Base-by-base conservation (phyloP, 768 basidiomycete species). In the Lactarius hatsudake region DNA sequence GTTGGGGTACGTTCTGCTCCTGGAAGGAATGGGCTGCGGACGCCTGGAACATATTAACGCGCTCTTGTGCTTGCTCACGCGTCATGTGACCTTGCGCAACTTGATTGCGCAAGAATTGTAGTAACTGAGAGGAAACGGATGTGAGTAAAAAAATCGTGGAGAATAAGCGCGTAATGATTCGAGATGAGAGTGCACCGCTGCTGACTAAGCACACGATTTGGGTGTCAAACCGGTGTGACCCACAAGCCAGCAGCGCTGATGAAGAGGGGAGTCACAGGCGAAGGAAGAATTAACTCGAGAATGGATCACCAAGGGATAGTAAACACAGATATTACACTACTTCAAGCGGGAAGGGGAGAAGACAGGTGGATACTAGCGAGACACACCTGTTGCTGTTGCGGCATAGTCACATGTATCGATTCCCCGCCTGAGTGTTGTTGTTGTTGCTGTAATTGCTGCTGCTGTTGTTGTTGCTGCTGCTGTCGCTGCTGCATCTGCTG, bases 131-230 rank as follows among this genome's bases (percentile, higher is more conserved):
- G 42, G 26, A 28, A 28, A 28, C 26, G 26, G n/a, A 53, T 51
- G 51, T 67, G 15, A 64, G 67, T 28, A 10, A 45, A 57, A 57
- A 1, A 28, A 55, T 28, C 18, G 13, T 48, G 34, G 36, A 23
- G 3, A 3, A 18, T 34, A 42, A 48, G 30, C 40, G 45, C 30
- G 51, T 36, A 36, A 26, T 30, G 30, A 62, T 42, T 34, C 13
- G 32, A 40, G 38, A 23, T 26, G 45, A n/a, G 51, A 53, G 40
- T 54, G 30, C 42, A 45, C 51, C 48, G 62, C n/a, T 40, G 66
- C 66, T 67, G 45, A 70, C 59, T 61, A 61, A 69, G 64, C 69
- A 51, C 57, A 51, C 63, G 63, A 70, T 69, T 57, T 54, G 56
- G 51, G 45, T 63, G 62, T 62, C 65, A 55, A 66, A 67, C 58